Conservation (phyloP, 2,329 filamentous ascomycete species). For the Raffaelea ambrosiae region DNA sequence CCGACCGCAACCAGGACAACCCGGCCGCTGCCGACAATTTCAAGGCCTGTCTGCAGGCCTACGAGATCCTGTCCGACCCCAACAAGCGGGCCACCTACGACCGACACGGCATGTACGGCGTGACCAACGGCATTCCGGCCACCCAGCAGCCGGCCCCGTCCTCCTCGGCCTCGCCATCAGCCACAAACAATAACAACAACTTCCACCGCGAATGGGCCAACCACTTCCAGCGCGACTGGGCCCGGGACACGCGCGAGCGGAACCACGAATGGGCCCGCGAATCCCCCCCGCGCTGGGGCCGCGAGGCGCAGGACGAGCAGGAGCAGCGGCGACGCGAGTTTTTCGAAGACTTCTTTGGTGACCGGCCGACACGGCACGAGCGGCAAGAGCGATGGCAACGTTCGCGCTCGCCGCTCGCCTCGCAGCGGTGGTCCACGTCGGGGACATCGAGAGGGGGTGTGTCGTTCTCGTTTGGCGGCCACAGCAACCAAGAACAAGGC, state of each 20-base stretch:
- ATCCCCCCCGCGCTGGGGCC: too few relatives aligned
- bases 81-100: conserved; percentile 96
- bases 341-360: background rate
- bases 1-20: conserved; percentile 95
- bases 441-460: too few relatives aligned
- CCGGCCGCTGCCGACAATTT: conserved; percentile 82
- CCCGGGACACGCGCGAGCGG: too few relatives aligned
- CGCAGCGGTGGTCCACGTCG: too few relatives aligned
- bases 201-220: too few relatives aligned
- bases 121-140: conserved; percentile 61
- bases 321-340: background rate
- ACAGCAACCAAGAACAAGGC: background rate
- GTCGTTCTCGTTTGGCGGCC: too few relatives aligned
- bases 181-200: too few relatives aligned
- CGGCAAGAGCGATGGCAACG: conserved; percentile 21
- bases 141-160: conserved; percentile 35
- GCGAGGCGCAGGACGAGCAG: background rate
- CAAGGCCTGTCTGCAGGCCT: conserved; percentile 95
- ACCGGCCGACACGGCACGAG: conserved; percentile 42
- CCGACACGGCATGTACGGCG: conserved; percentile 84
- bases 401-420: too few relatives aligned
- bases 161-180: too few relatives aligned
- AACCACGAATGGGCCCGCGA: too few relatives aligned
- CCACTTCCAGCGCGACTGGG: too few relatives aligned
- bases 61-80: conserved; percentile 93